Conservation (phyloP, 257 asterid genomes). For the Solanum chmielewskii region DNA sequence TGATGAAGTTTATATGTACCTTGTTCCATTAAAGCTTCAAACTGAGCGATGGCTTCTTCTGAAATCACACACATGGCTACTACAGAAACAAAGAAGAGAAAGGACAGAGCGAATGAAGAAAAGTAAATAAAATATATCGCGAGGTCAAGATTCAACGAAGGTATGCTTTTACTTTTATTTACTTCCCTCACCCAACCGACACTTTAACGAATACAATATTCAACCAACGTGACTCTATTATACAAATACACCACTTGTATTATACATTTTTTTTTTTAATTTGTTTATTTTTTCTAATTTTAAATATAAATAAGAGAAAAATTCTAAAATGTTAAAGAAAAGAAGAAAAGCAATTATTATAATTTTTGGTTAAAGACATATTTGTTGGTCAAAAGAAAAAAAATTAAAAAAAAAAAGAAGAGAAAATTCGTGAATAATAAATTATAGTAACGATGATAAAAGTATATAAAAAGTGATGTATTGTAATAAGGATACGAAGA, state of each 20-base stretch:
- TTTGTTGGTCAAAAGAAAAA: neutral
- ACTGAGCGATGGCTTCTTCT: slow-evolving; percentile 44
- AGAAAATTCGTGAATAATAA: too few relatives aligned
- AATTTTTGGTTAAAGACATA: neutral
- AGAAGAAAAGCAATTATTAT: neutral
- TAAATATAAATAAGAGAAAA: too few relatives aligned
- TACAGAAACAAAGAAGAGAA: neutral
- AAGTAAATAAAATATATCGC: neutral
- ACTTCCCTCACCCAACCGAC: neutral
- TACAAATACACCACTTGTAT: neutral
- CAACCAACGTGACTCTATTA: neutral
- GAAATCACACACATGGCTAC: slow-evolving; percentile 51
- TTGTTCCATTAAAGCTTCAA: slow-evolving; percentile 46
- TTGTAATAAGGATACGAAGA: neutral
- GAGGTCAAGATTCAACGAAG: slow-evolving; percentile 36
- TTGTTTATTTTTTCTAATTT: too few relatives aligned
- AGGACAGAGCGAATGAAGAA: neutral
- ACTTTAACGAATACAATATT: neutral
- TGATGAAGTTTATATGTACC: slow-evolving; percentile 12
- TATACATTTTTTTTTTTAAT: neutral
- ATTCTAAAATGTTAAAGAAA: neutral
- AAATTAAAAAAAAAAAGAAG: too few relatives aligned
- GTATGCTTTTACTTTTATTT: neutral
- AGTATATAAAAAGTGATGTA: too few relatives aligned
- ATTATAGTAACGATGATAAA: neutral